A percentile compares a stretch with the other conserved stretches of the same genome.
Conservation (phyloP, 1,139 yeast species). For the Candida pseudoviswanathii region DNA sequence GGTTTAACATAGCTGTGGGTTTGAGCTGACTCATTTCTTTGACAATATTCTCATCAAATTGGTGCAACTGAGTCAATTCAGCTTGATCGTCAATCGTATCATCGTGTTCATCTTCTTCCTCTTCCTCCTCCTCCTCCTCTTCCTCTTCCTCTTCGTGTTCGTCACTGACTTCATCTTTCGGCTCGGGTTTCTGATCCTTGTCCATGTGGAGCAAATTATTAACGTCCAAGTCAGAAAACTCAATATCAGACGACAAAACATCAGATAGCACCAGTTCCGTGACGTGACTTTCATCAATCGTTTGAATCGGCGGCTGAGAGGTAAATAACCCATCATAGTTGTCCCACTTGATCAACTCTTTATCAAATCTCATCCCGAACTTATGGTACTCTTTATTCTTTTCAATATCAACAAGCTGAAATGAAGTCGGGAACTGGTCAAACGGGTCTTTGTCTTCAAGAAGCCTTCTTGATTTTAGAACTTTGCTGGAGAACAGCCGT, state of each 20-base stretch:
- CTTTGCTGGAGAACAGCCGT: slow-evolving; percentile 18
- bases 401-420: slow-evolving; percentile 29
- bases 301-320: not conserved
- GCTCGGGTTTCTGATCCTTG: not conserved
- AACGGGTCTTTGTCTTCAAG: not conserved
- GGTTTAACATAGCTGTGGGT: slow-evolving; percentile 6
- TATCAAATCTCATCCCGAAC: slow-evolving; percentile 15
- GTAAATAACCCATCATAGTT: slow-evolving; percentile 16
- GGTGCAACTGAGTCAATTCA: slow-evolving; percentile 5
- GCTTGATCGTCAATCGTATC: slow-evolving; percentile 15
- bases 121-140: slow-evolving; percentile 9
- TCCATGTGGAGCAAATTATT: not conserved
- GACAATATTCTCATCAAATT: slow-evolving; percentile 18
- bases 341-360: slow-evolving; percentile 26
- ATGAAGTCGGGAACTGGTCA: slow-evolving; percentile 28
- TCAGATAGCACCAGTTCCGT: slow-evolving; percentile 3
- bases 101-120: slow-evolving; percentile 13
- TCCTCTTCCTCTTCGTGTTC: slow-evolving; percentile 6
- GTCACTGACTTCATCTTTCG: not conserved
- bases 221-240: slow-evolving; percentile 8
- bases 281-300: not conserved
- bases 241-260: slow-evolving; percentile 4
- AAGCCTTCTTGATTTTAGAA: slow-evolving; percentile 5
- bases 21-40: slow-evolving; percentile 18
- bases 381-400: slow-evolving; percentile 11